A percentile compares a stretch with the other conserved stretches of the same genome.
phyloP scores from a whole-genome alignment of 768 basidiomycete genomes.

The Xerocomellus chrysenteron region DNA sequence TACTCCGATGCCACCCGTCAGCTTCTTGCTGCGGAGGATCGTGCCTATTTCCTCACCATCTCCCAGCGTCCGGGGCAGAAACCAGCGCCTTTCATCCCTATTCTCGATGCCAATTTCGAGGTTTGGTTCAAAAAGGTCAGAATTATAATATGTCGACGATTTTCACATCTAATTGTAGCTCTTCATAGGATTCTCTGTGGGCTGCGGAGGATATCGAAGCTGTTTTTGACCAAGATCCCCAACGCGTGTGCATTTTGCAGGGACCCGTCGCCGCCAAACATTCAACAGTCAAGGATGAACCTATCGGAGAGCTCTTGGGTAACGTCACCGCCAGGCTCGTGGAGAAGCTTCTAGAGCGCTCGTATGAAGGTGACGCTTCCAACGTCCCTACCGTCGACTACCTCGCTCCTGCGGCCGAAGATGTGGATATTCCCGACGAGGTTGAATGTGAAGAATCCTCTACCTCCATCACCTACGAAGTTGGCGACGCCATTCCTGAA shows the following conservation, averaged over 20 bases:
- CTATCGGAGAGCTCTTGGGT: constrained; percentile 88
- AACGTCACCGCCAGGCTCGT: constrained; percentile 80
- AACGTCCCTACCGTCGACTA: constrained; percentile 84
- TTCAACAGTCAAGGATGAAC: constrained; percentile 86
- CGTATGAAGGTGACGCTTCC: constrained; percentile 72
- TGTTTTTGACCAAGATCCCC: constrained; percentile 97
- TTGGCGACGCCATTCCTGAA: constrained; percentile 57
- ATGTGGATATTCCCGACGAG: constrained; percentile 38
- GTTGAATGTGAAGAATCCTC: constrained; percentile 44
- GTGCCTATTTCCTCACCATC: constrained; percentile 94
- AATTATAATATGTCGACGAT: neutral
- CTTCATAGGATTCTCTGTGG: constrained; percentile 87
- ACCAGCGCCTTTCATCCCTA: constrained; percentile 96
- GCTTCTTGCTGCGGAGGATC: constrained; percentile 89
- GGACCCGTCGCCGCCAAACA: constrained; percentile 94
- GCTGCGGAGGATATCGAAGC: constrained; percentile 97
- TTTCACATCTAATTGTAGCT: constrained; percentile 10
- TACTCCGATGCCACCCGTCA: constrained; percentile 84
- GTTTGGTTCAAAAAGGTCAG: constrained; percentile 99
- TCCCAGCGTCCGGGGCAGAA: constrained; percentile 96
- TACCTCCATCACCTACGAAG: constrained; percentile 47
- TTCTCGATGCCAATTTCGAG: constrained; percentile 89
- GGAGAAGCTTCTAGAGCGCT: constrained; percentile 71
- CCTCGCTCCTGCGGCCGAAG: constrained; percentile 56
- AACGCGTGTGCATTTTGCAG: constrained; percentile 96